Conservation (phyloP, 2,329 filamentous ascomycete species). For the Neofusicoccum laricinum region DNA sequence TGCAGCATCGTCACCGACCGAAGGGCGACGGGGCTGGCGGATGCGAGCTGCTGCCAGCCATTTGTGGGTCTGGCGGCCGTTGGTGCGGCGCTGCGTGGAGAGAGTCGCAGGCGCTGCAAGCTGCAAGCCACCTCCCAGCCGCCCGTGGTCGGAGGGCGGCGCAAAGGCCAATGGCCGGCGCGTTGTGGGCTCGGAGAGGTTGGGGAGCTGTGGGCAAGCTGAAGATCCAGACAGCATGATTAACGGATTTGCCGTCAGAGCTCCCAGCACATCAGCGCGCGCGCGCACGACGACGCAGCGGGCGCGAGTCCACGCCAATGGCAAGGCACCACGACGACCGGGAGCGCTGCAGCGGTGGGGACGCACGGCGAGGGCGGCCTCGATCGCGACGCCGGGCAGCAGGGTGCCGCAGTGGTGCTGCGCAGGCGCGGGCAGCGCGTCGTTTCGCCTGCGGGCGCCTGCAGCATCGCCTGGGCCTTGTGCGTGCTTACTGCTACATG, state of each 20-base stretch:
- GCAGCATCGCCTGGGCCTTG: neutral
- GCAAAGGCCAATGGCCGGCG: constrained; percentile 11
- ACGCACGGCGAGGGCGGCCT: neutral
- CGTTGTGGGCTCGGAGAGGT: neutral
- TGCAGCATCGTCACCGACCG: neutral
- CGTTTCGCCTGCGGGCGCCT: constrained; percentile 5
- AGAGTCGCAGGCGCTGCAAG: neutral
- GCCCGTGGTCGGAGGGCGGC: neutral
- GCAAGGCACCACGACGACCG: constrained; percentile 43
- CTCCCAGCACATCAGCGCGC: neutral
- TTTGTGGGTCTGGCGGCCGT: neutral
- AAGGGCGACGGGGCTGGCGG: neutral
- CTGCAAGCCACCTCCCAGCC: constrained; percentile 13
- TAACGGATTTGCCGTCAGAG: constrained; percentile 12
- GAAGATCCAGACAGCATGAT: neutral
- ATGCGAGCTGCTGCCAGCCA: constrained; percentile 1
- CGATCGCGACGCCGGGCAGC: neutral
- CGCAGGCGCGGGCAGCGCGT: neutral
- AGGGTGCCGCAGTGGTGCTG: neutral
- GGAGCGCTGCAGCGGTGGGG: constrained; percentile 63
- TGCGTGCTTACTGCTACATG: neutral
- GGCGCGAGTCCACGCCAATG: neutral
- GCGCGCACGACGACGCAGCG: neutral
- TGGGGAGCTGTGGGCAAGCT: constrained; percentile 8
- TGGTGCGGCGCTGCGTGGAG: neutral